Percentiles rank a stretch among this genome's conserved stretches.
These are phyloP conservation scores for Solanum paucissectum DNA, from an alignment of 257 asterid genomes.

Conservation along the genomic window DNA sequence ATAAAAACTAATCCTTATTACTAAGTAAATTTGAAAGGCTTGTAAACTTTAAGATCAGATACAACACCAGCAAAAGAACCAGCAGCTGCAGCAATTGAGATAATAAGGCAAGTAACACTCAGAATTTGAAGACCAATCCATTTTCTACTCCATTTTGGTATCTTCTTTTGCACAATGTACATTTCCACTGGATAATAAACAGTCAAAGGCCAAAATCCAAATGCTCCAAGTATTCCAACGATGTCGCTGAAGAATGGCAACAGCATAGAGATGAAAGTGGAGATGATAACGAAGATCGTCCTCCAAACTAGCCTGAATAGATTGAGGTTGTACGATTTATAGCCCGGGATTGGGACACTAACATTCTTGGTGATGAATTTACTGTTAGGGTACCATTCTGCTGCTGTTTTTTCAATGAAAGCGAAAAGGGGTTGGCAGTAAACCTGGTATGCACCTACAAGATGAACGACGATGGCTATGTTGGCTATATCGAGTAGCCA, in stretches of 20 bases:
- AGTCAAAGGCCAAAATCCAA: constrained; percentile 88
- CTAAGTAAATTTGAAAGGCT: constrained; percentile 41
- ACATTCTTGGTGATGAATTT: constrained; percentile 36
- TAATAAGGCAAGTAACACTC: constrained; percentile 47
- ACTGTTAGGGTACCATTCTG: constrained; percentile 34
- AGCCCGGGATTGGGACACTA: constrained; percentile 36
- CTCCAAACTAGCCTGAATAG: constrained; percentile 65
- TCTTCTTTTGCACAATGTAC: constrained; percentile 59
- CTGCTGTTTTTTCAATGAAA: constrained; percentile 54
- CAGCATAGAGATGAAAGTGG: constrained; percentile 64
- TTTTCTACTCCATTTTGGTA: constrained; percentile 57
- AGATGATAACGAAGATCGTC: constrained; percentile 45
- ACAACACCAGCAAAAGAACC: constrained; percentile 75
- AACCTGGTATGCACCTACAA: constrained; percentile 85
- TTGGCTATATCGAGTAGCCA: constrained; percentile 92
- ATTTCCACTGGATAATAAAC: constrained; percentile 87
- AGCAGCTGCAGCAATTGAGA: constrained; percentile 55
- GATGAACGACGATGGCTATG: constrained; percentile 62
- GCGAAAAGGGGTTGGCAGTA: constrained; percentile 83
- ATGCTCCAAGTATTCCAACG: constrained; percentile 75
- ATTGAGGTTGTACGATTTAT: constrained; percentile 30
- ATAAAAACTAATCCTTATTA: neutral
- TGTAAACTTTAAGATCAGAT: constrained; percentile 51
- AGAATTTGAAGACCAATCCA: constrained; percentile 52
- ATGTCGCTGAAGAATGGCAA: constrained; percentile 79